Evolutionary conservation across 2,329 filamentous ascomycete genomes (phyloP).

Genomic region (Exophiala lecanii-corni): DNA sequence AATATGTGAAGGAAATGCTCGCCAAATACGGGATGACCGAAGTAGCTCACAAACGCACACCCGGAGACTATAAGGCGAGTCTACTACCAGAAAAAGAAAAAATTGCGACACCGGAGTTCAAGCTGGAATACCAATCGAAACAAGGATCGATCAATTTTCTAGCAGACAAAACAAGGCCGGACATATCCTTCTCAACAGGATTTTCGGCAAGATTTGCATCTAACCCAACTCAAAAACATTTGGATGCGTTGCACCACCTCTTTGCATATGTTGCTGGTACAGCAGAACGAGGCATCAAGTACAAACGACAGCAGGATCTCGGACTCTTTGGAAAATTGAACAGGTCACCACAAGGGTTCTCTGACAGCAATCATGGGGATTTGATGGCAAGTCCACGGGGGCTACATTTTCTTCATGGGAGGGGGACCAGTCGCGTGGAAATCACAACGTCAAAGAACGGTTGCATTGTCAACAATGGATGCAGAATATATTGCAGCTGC

Average conservation of each 20-base stretch:
- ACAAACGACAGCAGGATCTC: background rate
- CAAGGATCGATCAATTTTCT: slow-evolving; percentile 7
- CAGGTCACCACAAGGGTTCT: no score
- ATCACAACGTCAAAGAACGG: slow-evolving; percentile 24
- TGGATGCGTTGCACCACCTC: slow-evolving; percentile 2
- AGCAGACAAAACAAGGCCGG: slow-evolving; percentile 2
- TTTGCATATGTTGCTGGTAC: slow-evolving; percentile 2
- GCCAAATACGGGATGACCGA: slow-evolving; percentile 6
- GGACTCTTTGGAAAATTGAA: no score
- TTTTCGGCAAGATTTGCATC: background rate
- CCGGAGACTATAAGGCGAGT: background rate
- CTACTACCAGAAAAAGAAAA: background rate
- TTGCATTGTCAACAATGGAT: slow-evolving; percentile 25
- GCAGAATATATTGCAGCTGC: slow-evolving; percentile 23
- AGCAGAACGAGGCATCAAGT: background rate
- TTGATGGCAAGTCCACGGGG: slow-evolving; percentile 19
- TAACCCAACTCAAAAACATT: slow-evolving; percentile 3
- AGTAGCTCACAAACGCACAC: background rate
- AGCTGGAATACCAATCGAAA: slow-evolving; percentile 8
- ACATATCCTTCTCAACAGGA: slow-evolving; percentile 4
- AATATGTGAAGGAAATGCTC: slow-evolving; percentile 12
- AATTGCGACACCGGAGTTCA: slow-evolving; percentile 1
- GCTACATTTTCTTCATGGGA: slow-evolving; percentile 25
- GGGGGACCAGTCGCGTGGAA: slow-evolving; percentile 27
- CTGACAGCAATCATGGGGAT: slow-evolving; percentile 8